Percentiles rank a stretch among this genome's conserved stretches.
These are phyloP conservation scores for Phytopythium delawarense DNA, from an alignment of 352 stramenopile species.

Conservation along the genomic window DNA sequence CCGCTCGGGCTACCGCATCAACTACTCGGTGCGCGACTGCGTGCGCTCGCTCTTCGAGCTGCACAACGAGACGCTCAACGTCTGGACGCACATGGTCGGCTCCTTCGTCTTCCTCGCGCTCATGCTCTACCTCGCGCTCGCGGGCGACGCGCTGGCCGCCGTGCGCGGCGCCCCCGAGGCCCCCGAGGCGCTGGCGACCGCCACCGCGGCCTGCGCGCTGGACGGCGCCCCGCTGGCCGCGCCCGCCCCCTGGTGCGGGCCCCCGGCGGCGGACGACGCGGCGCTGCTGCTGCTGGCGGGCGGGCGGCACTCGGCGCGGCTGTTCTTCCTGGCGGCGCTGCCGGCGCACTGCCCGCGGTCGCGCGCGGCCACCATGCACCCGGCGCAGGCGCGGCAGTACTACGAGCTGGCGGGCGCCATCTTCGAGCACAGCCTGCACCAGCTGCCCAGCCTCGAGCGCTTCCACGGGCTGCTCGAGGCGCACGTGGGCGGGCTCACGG, in stretches of 20 bases:
- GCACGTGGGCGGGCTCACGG: slow-evolving; percentile 68
- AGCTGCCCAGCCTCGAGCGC: slow-evolving; percentile 76
- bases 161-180: neutral
- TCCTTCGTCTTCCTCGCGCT: slow-evolving; percentile 82
- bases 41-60: slow-evolving; percentile 81
- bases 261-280: neutral
- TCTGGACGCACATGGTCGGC: slow-evolving; percentile 86
- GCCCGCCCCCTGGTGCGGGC: slow-evolving; percentile 26
- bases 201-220: slow-evolving; percentile 10
- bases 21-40: slow-evolving; percentile 80
- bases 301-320: slow-evolving; percentile 45
- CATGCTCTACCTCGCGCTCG: slow-evolving; percentile 71
- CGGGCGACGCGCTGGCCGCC: slow-evolving; percentile 33
- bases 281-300: slow-evolving; percentile 25
- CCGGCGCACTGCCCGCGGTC: slow-evolving; percentile 37
- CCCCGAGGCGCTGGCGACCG: neutral
- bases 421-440: slow-evolving; percentile 82
- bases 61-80: slow-evolving; percentile 88
- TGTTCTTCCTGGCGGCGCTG: slow-evolving; percentile 37
- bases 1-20: slow-evolving; percentile 74
- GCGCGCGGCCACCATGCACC: slow-evolving; percentile 6
- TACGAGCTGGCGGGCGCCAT: slow-evolving; percentile 78
- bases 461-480: slow-evolving; percentile 71
- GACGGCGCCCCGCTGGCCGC: slow-evolving; percentile 9
- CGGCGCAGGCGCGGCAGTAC: slow-evolving; percentile 41